Conservation (phyloP, 2,329 filamentous ascomycete species). For the Camptophora hylomeconis region DNA sequence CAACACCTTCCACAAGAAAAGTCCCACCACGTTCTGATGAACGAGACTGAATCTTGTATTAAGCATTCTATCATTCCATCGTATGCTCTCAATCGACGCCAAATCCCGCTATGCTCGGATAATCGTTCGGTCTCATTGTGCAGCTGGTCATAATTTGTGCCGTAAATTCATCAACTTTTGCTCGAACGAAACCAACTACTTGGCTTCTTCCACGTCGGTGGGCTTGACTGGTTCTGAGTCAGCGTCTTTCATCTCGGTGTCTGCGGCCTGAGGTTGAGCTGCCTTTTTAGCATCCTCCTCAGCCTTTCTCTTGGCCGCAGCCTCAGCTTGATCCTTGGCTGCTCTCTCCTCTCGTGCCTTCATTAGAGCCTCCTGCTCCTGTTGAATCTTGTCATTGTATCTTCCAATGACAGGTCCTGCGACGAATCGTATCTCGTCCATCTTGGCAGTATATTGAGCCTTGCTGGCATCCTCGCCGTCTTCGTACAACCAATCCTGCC, state of each 20-base stretch:
- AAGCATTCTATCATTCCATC: no score
- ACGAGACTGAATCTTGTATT: no score
- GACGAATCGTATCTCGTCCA: constrained; percentile 85
- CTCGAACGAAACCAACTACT: no score
- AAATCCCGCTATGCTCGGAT: no score
- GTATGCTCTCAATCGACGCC: no score
- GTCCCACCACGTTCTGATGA: no score
- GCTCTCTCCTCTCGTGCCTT: constrained; percentile 52
- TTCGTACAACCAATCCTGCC: constrained; percentile 93
- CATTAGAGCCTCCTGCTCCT: constrained; percentile 62
- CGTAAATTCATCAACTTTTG: no score
- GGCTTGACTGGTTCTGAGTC: constrained; percentile 27
- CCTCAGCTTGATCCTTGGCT: constrained; percentile 49
- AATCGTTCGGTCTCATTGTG: no score
- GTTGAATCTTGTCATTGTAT: constrained; percentile 87
- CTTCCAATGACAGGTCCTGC: constrained; percentile 86
- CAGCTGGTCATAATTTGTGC: no score
- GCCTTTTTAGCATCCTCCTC: constrained; percentile 53
- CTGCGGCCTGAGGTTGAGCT: constrained; percentile 31
- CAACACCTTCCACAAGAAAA: no score
- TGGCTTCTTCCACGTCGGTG: constrained; percentile 18
- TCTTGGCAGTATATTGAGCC: constrained; percentile 85
- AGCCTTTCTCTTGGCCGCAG: constrained; percentile 65
- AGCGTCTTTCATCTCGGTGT: constrained; percentile 50
- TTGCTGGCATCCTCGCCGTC: constrained; percentile 92